A percentile compares a stretch with the other conserved stretches of the same genome.
phyloP scores from a whole-genome alignment of 2,329 filamentous ascomycete species.

The Coniochaeta ligniaria region DNA sequence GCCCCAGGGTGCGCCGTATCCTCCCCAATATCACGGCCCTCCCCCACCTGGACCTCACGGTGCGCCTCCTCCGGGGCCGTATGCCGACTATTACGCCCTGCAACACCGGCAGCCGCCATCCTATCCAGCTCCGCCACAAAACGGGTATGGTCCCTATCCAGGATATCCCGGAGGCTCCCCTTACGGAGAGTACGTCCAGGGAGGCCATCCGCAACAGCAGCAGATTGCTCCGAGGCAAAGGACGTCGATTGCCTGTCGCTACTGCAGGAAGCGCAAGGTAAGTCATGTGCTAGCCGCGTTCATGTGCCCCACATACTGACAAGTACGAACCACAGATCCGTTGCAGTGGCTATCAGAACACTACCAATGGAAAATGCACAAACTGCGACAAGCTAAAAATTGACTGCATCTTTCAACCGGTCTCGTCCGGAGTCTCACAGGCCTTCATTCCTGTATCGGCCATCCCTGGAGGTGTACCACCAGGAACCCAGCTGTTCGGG shows the following conservation, averaged over 20 bases:
- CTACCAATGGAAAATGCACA: conserved; percentile 50
- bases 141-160: conserved; percentile 18
- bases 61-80: not conserved
- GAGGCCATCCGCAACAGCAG: conserved; percentile 27
- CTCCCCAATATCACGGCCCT: conserved; percentile 8
- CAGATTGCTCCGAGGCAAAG: conserved; percentile 50
- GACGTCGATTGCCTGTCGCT: conserved; percentile 53
- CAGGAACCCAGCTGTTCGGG: conserved; percentile 48
- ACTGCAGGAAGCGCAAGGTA: conserved; percentile 56
- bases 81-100: not conserved
- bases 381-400: conserved; percentile 57
- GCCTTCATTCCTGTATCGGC: conserved; percentile 54
- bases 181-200: conserved; percentile 21
- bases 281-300: conserved; percentile 4
- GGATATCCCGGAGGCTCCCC: conserved; percentile 18
- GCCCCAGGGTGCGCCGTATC: conserved; percentile 6
- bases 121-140: conserved; percentile 8
- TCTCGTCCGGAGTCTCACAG: conserved; percentile 47
- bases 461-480: conserved; percentile 49
- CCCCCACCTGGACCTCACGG: not conserved
- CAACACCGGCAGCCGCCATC: not conserved
- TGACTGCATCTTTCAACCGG: conserved; percentile 54
- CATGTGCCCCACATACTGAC: not conserved
- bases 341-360: conserved; percentile 53
- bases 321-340: conserved; percentile 38